Percentiles rank a stretch among this genome's conserved stretches.
Evolutionary conservation across 192 early-diverging fungal genomes (phyloP).

Genomic region (Geranomyces michiganensis): DNA sequence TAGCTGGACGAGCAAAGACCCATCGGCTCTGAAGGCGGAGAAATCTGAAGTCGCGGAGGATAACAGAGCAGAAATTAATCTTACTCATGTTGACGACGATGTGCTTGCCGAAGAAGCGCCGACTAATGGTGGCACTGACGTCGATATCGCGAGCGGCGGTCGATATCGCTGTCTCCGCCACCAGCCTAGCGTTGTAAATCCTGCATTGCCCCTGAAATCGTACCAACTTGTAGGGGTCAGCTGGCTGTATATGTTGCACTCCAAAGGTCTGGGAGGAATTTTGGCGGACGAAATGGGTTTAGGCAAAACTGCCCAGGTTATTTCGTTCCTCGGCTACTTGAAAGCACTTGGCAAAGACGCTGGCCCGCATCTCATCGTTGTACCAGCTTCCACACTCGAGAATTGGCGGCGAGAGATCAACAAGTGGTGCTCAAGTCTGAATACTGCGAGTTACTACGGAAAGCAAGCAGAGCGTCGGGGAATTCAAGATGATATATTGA

Average conservation of each 20-base stretch:
- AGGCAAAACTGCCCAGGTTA: slow-evolving; percentile 78
- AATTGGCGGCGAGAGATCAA: slow-evolving; percentile 91
- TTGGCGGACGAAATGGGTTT: slow-evolving; percentile 50
- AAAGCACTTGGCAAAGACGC: slow-evolving; percentile 48
- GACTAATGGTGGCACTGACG: not conserved
- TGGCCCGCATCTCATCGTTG: slow-evolving; percentile 79
- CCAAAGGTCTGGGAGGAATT: slow-evolving; percentile 58
- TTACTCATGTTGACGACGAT: slow-evolving; percentile 31
- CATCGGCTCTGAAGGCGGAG: slow-evolving; percentile 22
- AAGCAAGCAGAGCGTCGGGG: slow-evolving; percentile 45
- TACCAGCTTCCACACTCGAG: slow-evolving; percentile 82
- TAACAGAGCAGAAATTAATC: slow-evolving; percentile 12
- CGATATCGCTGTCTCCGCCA: slow-evolving; percentile 44
- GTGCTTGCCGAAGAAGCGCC: slow-evolving; percentile 25
- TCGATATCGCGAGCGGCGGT: not conserved
- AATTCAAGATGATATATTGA: slow-evolving; percentile 55
- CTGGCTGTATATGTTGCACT: slow-evolving; percentile 79
- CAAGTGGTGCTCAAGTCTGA: slow-evolving; percentile 48
- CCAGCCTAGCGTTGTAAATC: slow-evolving; percentile 67
- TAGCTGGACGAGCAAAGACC: slow-evolving; percentile 48
- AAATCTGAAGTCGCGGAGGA: not conserved
- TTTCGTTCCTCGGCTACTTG: slow-evolving; percentile 72
- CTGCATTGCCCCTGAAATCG: slow-evolving; percentile 66
- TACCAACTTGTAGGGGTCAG: slow-evolving; percentile 89
- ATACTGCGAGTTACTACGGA: slow-evolving; percentile 49